These are phyloP conservation scores for Daldinia childiae DNA, from an alignment of 495 filamentous ascomycete species.

Conservation along the genomic window DNA sequence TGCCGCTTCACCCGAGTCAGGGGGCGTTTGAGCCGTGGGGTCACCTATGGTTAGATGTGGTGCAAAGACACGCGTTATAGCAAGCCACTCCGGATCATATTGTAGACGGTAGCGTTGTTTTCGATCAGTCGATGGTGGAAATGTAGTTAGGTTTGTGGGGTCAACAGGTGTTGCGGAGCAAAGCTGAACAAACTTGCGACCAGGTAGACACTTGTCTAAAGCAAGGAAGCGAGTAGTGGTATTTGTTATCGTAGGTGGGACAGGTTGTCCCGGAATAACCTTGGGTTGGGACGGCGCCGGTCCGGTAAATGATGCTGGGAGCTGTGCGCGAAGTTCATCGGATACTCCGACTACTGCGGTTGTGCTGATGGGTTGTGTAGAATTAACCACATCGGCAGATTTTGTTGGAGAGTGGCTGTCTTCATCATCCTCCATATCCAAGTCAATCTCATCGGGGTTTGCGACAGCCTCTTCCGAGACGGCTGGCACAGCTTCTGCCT, in stretches of 20 bases:
- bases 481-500: slow-evolving; percentile 3
- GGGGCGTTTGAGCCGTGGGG: slow-evolving; percentile 54
- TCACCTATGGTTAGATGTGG: slow-evolving; percentile 67
- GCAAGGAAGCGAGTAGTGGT: slow-evolving; percentile 84
- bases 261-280: slow-evolving; percentile 56
- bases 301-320: slow-evolving; percentile 71
- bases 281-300: slow-evolving; percentile 45
- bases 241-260: slow-evolving; percentile 70
- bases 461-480: background rate
- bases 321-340: slow-evolving; percentile 68
- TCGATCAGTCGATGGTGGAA: slow-evolving; percentile 45
- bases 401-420: slow-evolving; percentile 32
- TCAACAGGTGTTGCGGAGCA: slow-evolving; percentile 63
- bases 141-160: slow-evolving; percentile 18
- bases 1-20: slow-evolving; percentile 67
- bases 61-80: slow-evolving; percentile 85
- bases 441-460: slow-evolving; percentile 66
- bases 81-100: slow-evolving; percentile 95
- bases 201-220: slow-evolving; percentile 84
- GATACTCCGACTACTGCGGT: slow-evolving; percentile 62
- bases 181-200: slow-evolving; percentile 83
- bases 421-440: slow-evolving; percentile 64
- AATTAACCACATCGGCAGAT: background rate
- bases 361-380: background rate
- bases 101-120: slow-evolving; percentile 58